Base-by-base conservation (phyloP, 768 basidiomycete species). In the Pisolithus sp. region DNA sequence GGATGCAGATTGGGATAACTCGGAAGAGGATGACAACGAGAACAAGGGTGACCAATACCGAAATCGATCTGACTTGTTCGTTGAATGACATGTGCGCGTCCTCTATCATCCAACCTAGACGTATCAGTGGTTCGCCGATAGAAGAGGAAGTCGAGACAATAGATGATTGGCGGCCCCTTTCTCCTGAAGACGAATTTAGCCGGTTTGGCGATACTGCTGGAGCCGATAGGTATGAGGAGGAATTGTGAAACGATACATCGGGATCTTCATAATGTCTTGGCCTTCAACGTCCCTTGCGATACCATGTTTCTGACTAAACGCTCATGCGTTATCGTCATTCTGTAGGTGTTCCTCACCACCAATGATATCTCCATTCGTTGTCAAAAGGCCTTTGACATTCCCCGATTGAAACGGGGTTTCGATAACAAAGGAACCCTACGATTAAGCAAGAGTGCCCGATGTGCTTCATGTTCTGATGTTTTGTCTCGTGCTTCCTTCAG, bases 131-230 rank as follows among this genome's bases (percentile, higher is more conserved):
- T 18, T 41, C 40, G 23, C n/a, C n/a, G 40, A 41, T 41, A 41
- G 40, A 23, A 41, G 46, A 47, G 20, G 66, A 62, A 18, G 66
- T 47, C 28, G 71, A 75, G 41, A 55, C 74, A 34, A 58, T 79
- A 34, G 72, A 75, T 49, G 72, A 73, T 53, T 80, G 80, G 80
- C 64, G 77, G 52, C 65, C 69, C 21, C 48, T 64, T 52, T 72
- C 69, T 40, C 69, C 72, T 23, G 73, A 66, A 28, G 51, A 46
- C 28, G 51, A 49, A 46, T 61, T 58, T 53, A 58, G 57, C 46
- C 52, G 39, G 26, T 50, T 53, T 41, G 46, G 43, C 53, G 31
- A 59, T 49, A 43, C 46, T 24, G 34, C 54, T 39, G 30, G 41
- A 23, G 53, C 47, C 42, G 66, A 64, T 49, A 56, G 62, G 55